phyloP scores from a whole-genome alignment of 1,284 basidiomycete species.

The Mixia osmundae region DNA sequence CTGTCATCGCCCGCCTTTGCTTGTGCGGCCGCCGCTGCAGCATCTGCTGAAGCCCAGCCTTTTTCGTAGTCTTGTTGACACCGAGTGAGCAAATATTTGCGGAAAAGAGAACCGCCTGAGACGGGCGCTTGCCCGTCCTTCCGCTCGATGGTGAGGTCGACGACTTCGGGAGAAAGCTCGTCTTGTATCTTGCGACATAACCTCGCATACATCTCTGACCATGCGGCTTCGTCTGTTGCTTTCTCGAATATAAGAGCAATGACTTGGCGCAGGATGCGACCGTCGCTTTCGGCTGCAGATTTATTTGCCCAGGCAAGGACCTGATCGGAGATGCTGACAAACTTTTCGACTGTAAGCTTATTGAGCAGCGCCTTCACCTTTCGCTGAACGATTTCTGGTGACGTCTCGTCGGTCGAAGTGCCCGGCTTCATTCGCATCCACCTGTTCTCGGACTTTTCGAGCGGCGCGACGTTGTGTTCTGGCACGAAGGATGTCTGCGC shows the following conservation, averaged over 20 bases:
- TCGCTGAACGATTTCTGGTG: conserved; percentile 62
- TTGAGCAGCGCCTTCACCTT: conserved; percentile 87
- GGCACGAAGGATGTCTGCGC: too few species aligned
- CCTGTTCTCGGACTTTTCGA: conserved; percentile 53
- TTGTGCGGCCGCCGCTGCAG: conserved; percentile 30
- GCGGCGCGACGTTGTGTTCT: conserved; percentile 40
- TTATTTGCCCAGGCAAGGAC: conserved; percentile 88
- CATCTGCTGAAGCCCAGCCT: conserved; percentile 38
- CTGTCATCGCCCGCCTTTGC: conserved; percentile 26
- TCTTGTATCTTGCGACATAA: conserved; percentile 87
- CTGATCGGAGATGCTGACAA: conserved; percentile 80
- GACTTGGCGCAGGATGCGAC: conserved; percentile 78
- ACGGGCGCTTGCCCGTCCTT: conserved; percentile 46
- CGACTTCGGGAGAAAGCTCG: conserved; percentile 57
- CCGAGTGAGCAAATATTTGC: conserved; percentile 72
- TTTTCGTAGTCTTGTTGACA: conserved; percentile 89
- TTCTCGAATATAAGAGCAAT: conserved; percentile 92
- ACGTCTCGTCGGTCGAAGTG: conserved; percentile 35
- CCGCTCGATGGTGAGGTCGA: conserved; percentile 58
- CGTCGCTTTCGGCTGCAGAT: conserved; percentile 75
- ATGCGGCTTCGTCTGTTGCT: conserved; percentile 81
- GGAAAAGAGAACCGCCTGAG: conserved; percentile 64
- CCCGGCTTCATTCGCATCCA: too few species aligned
- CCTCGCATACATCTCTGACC: conserved; percentile 91
- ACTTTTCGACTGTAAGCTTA: conserved; percentile 91